Evolutionary conservation across 1,139 yeast species (phyloP), one percentile per base, ranked within the genome.

Genomic region (Geotrichum phurueaensis): DNA sequence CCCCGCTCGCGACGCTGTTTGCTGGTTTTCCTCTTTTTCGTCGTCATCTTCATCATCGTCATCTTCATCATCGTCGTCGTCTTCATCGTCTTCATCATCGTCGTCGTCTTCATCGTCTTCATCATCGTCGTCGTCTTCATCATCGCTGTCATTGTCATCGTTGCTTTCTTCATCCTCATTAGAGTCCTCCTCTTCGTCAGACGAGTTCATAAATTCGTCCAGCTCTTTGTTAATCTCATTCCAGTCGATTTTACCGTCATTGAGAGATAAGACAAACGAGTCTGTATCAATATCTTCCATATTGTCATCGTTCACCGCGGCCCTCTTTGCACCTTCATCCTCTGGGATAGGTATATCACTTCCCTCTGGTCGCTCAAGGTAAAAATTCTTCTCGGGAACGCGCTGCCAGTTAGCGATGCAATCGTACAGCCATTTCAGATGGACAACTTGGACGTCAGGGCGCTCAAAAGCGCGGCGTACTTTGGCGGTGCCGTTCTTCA

Each of bases 341-440:
- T 80, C 85, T 59, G 81, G 79, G 27, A 47, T 22, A 33, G 64
- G 64, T 15, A 22, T 27, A 31, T 57, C 58, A 12, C 53, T 57
- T 4, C 48, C 53, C 3, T 39, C 78, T 1, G 77, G 75, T 13
- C 82, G 78, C 12, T 77, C 74, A n/a, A 91, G 76, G 57, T 79
- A 73, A 70, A 79, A 91, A 9, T 81, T 83, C 2, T 72, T 77
- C 67, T 88, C 96, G 36, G 86, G 84, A 0, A 85, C 85, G 59
- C 81, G 82, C 58, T 78, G 77, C 98, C 99, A 94, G 22, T 80
- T 75, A 18, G 91, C 85, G 65, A 94, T 79, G 71, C 97, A 89
- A 27, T 88, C 86, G 75, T 91, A 91, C 3, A 94, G 75, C 99
- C 99, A 94, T 69, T 88, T 95, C 1, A 96, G 91, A 68, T 85